Evolutionary conservation across 768 basidiomycete genomes (phyloP).

Genomic region (Phlegmacium glaucopus): DNA sequence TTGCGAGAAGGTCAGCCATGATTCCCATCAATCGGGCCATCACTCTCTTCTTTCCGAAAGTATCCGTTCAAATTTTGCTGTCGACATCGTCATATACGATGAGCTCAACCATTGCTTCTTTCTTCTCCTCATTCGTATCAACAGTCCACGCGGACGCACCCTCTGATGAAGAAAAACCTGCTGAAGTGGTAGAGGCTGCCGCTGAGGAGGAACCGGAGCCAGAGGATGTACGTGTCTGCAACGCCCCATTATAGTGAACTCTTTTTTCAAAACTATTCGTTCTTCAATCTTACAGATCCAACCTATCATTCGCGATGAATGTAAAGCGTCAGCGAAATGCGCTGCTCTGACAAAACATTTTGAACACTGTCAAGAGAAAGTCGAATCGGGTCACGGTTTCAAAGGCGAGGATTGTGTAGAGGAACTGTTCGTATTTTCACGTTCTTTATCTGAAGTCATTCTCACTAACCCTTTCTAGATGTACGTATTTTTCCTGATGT

Average conservation of each 20-base stretch:
- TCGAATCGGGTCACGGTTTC: constrained; percentile 77
- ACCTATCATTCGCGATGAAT: constrained; percentile 73
- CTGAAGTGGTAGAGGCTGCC: constrained; percentile 58
- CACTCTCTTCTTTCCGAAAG: background rate
- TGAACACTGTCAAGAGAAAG: constrained; percentile 87
- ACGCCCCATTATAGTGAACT: too few relatives aligned
- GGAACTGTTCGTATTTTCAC: constrained; percentile 65
- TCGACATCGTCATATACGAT: constrained; percentile 17
- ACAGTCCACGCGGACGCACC: constrained; percentile 39
- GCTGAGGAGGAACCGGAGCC: constrained; percentile 60
- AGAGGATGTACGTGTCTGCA: constrained; percentile 76
- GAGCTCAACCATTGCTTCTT: constrained; percentile 37
- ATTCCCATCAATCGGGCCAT: background rate
- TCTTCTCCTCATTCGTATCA: constrained; percentile 45
- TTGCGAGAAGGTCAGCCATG: constrained; percentile 35
- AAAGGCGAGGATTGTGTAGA: constrained; percentile 92
- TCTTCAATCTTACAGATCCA: constrained; percentile 50
- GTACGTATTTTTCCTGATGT: constrained; percentile 15
- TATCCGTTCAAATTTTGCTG: background rate
- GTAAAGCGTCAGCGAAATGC: constrained; percentile 64
- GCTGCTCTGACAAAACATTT: constrained; percentile 75
- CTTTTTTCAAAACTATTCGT: too few relatives aligned
- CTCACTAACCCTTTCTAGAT: constrained; percentile 11
- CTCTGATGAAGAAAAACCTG: constrained; percentile 29
- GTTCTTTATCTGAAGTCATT: constrained; percentile 6